Evolutionary conservation across 2,329 filamentous ascomycete genomes (phyloP).

Genomic region (Colletotrichum spinosum): DNA sequence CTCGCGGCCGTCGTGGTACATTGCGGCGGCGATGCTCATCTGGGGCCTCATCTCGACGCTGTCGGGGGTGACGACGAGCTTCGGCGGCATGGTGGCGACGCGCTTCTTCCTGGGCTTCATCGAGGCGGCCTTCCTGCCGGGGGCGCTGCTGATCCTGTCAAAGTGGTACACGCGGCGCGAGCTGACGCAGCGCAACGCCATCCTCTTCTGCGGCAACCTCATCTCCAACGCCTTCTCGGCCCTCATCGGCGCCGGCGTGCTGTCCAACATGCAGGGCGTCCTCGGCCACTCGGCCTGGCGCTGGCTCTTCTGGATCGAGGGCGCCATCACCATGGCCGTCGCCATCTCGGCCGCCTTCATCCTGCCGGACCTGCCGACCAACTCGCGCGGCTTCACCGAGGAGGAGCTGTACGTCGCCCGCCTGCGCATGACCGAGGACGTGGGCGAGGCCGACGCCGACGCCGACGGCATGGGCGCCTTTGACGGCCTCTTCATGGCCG

Average conservation of each 20-base stretch:
- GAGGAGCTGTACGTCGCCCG: constrained; percentile 68
- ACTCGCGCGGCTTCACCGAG: constrained; percentile 68
- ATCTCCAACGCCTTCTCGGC: constrained; percentile 71
- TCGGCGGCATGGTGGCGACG: constrained; percentile 64
- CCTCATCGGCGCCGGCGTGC: constrained; percentile 68
- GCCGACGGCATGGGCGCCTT: constrained; percentile 61
- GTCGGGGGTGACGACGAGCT: constrained; percentile 64
- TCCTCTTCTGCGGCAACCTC: constrained; percentile 70
- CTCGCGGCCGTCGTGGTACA: constrained; percentile 62
- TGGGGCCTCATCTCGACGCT: constrained; percentile 72
- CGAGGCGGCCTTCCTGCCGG: constrained; percentile 74
- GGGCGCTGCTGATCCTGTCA: constrained; percentile 71
- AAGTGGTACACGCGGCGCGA: constrained; percentile 76
- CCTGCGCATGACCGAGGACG: constrained; percentile 67
- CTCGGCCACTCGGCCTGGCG: constrained; percentile 68
- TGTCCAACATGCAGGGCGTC: constrained; percentile 68
- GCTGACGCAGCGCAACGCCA: constrained; percentile 64
- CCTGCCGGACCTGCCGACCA: constrained; percentile 66
- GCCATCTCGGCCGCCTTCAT: constrained; percentile 60
- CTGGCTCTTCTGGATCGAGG: constrained; percentile 72
- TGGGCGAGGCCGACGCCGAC: constrained; percentile 67
- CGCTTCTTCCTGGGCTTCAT: constrained; percentile 72
- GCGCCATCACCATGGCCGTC: constrained; percentile 61
- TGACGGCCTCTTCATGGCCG: constrained; percentile 67
- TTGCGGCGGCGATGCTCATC: constrained; percentile 63